Percentiles rank a stretch among this genome's conserved stretches.
Evolutionary conservation across 805 yeast genomes (phyloP).

Genomic region (Starmerella bombi): DNA sequence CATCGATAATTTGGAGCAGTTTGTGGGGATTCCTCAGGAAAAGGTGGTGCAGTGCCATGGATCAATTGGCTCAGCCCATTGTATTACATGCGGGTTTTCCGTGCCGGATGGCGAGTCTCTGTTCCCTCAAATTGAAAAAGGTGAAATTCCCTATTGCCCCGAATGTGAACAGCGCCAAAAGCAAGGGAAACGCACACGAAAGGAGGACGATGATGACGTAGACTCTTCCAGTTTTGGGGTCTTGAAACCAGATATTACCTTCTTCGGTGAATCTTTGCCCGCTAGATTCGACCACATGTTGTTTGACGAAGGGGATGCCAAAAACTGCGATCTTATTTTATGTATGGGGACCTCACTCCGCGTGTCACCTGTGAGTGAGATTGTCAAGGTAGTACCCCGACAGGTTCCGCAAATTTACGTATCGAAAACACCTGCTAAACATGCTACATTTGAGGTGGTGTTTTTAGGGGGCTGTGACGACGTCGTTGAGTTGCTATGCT

Average conservation of each 20-base stretch:
- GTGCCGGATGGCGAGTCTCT: constrained; percentile 50
- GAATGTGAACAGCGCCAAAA: constrained; percentile 31
- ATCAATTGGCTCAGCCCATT: constrained; percentile 76
- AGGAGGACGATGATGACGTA: constrained; percentile 22
- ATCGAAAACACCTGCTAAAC: constrained; percentile 61
- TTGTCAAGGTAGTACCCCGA: constrained; percentile 60
- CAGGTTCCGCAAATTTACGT: constrained; percentile 72
- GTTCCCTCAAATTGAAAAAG: constrained; percentile 43
- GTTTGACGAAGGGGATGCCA: constrained; percentile 39
- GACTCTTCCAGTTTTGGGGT: constrained; percentile 48
- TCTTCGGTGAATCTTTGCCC: constrained; percentile 79
- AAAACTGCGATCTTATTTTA: constrained; percentile 60
- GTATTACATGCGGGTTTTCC: constrained; percentile 58
- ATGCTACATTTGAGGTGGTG: constrained; percentile 65
- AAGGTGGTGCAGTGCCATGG: constrained; percentile 84
- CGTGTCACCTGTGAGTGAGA: constrained; percentile 84
- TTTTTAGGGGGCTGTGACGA: constrained; percentile 76
- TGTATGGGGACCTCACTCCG: constrained; percentile 85
- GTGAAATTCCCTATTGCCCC: constrained; percentile 61
- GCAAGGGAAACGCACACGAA: constrained; percentile 4
- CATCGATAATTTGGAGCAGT: constrained; percentile 74
- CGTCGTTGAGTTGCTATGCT: constrained; percentile 51
- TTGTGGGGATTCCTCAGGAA: constrained; percentile 56
- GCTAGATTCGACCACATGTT: constrained; percentile 44
- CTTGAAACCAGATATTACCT: constrained; percentile 84